Evolutionary conservation across 2,329 filamentous ascomycete species (phyloP).

Genomic region (Lachnellula arida): DNA sequence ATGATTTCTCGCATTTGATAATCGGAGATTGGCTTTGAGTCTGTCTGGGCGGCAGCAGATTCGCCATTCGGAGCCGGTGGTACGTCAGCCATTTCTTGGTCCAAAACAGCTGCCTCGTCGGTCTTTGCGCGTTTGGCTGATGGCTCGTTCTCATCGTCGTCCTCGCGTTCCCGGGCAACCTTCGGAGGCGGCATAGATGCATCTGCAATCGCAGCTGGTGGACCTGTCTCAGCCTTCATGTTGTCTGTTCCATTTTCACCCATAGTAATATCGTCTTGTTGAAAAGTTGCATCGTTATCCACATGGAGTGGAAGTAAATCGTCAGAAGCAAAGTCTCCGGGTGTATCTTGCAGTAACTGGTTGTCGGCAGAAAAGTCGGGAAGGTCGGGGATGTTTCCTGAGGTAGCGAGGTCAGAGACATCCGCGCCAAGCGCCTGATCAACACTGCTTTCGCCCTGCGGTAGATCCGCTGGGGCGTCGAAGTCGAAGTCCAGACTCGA

Average conservation of each 20-base stretch:
- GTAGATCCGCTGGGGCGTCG: slow-evolving; percentile 5
- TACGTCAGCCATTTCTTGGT: background rate
- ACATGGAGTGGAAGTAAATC: background rate
- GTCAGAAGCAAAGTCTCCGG: background rate
- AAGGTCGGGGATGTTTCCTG: background rate
- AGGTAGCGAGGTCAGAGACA: background rate
- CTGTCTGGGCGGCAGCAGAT: slow-evolving; percentile 4
- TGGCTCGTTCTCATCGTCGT: slow-evolving; percentile 62
- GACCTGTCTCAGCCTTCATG: slow-evolving; percentile 32
- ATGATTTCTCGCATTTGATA: slow-evolving; percentile 59
- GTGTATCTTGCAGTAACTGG: background rate
- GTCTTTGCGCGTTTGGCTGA: slow-evolving; percentile 78
- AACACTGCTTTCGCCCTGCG: slow-evolving; percentile 1
- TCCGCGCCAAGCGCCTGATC: background rate
- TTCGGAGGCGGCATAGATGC: slow-evolving; percentile 40
- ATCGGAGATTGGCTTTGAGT: slow-evolving; percentile 42
- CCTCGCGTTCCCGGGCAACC: slow-evolving; percentile 70
- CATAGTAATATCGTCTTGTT: background rate
- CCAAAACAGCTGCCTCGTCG: slow-evolving; percentile 40
- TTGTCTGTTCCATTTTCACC: slow-evolving; percentile 16
- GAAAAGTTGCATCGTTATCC: background rate
- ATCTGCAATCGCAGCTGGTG: slow-evolving; percentile 25
- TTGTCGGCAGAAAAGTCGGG: background rate
- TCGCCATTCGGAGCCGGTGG: slow-evolving; percentile 24
- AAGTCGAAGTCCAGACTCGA: slow-evolving; percentile 6